A percentile compares a stretch with the other conserved stretches of the same genome.
Evolutionary conservation across 2,329 filamentous ascomycete genomes (phyloP).

Genomic region (Colletotrichum truncatum): DNA sequence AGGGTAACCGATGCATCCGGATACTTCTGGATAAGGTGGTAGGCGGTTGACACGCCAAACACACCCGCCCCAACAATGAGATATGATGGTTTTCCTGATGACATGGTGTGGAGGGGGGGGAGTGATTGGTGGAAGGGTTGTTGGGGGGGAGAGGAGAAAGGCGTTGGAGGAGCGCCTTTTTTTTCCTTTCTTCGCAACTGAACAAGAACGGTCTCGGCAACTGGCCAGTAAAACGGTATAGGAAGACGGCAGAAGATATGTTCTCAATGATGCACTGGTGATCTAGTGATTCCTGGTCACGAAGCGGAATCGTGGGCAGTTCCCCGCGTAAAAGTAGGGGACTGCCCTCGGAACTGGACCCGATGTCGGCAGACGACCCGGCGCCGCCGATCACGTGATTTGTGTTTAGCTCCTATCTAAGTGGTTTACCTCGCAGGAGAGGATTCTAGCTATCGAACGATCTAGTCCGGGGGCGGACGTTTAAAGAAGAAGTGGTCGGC

Average conservation of each 20-base stretch:
- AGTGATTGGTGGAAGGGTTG: constrained; percentile 2
- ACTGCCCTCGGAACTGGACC: neutral
- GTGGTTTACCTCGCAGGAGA: neutral
- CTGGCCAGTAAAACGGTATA: neutral
- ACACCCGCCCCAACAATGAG: constrained; percentile 73
- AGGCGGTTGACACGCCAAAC: constrained; percentile 73
- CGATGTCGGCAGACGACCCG: constrained; percentile 23
- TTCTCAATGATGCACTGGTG: neutral
- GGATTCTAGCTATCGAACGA: neutral
- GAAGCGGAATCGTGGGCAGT: neutral
- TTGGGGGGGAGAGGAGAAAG: neutral
- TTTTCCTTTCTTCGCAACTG: too few relatives aligned
- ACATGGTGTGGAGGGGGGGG: constrained; percentile 10
- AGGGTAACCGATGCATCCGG: constrained; percentile 61
- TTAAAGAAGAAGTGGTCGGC: neutral
- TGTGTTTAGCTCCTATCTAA: neutral
- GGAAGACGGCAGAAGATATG: constrained; percentile 16
- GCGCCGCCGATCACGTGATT: constrained; percentile 19
- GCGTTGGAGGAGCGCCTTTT: neutral
- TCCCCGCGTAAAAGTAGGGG: constrained; percentile 8
- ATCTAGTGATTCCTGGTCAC: neutral
- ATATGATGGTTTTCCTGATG: constrained; percentile 43
- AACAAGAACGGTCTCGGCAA: constrained; percentile 1
- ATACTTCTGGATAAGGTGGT: constrained; percentile 64
- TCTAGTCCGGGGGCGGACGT: neutral